Base-by-base conservation (phyloP, 106 monocot species). In the Dendrobium catenatum region DNA sequence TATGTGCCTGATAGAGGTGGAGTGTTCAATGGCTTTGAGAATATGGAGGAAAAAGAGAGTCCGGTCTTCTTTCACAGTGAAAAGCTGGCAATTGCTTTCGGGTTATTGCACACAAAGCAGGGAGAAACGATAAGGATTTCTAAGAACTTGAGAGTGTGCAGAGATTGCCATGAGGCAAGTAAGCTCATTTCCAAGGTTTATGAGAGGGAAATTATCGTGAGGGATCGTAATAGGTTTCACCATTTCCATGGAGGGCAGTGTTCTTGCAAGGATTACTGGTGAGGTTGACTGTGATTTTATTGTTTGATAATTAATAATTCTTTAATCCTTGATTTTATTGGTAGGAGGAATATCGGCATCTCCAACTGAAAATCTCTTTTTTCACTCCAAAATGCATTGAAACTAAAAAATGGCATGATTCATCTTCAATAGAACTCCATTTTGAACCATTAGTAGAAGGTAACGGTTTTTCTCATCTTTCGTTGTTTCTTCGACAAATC, bases 241-340 rank as follows among this genome's bases (percentile, higher is more conserved):
- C 93, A 87, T 93, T 96, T 96, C 56, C 87, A 42, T 18, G 85
- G 68, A 20, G 93, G 93, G 17, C 49, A 77, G 33, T 93, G 93
- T 72, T 93, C 96, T 75, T 96, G 96, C 58, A 86, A 83, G 27
- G 91, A 96, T 83, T 96, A 88, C 29, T 91, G 96, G 96, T 96
- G 82, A 93, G 3, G 13, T 51, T 51, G 13, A 11, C 1, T 51
- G 51, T 51, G 9, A 11, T 10, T 51, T 9, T 11, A 51, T 11
- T 51, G 13, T 11, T 11, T 51, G 10, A 51, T 51, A 51, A 51
- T 1, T 51, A 51, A 13, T 51, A 37, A 3, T 51, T 13, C 10
- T 13, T 15, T 13, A 26, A 26, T 26, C 26, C 26, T 26, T 26
- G 26, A 26, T 26, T 26, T 26, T 26, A 26, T 26, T 26, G 26